Evolutionary conservation across 2,329 filamentous ascomycete genomes (phyloP).

Genomic region (Botrytis squamosa): DNA sequence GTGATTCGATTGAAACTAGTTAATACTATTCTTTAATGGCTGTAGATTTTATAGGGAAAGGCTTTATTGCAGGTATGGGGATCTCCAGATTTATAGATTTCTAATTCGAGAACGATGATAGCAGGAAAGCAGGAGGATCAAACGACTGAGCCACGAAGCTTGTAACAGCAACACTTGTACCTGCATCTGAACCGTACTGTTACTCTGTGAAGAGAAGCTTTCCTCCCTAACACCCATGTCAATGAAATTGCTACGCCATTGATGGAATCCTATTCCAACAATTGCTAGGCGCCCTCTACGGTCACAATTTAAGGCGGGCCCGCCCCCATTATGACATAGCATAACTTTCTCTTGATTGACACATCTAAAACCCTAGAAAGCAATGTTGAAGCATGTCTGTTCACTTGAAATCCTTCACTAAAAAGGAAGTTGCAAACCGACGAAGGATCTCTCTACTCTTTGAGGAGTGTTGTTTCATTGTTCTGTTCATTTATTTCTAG

Average conservation of each 20-base stretch:
- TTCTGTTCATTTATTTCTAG: neutral
- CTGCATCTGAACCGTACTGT: neutral
- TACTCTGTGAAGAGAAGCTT: neutral
- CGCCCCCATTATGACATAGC: neutral
- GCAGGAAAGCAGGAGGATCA: neutral
- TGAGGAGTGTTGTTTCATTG: neutral
- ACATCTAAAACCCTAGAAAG: neutral
- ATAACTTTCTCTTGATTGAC: neutral
- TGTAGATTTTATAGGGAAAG: neutral
- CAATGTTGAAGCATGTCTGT: neutral
- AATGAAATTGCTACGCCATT: neutral
- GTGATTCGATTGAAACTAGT: neutral
- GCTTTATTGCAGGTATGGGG: too few species aligned
- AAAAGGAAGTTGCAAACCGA: neutral
- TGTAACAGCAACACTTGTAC: neutral
- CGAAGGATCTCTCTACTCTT: neutral
- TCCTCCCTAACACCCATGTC: neutral
- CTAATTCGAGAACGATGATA: neutral
- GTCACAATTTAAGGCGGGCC: neutral
- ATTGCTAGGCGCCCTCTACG: neutral
- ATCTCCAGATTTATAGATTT: neutral
- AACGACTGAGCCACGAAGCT: neutral
- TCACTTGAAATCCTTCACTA: neutral
- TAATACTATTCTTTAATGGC: too few species aligned
- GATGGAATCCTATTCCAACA: neutral